Evolutionary conservation across 192 early-diverging fungal genomes (phyloP).

Genomic region (Backusella psychrophila): DNA sequence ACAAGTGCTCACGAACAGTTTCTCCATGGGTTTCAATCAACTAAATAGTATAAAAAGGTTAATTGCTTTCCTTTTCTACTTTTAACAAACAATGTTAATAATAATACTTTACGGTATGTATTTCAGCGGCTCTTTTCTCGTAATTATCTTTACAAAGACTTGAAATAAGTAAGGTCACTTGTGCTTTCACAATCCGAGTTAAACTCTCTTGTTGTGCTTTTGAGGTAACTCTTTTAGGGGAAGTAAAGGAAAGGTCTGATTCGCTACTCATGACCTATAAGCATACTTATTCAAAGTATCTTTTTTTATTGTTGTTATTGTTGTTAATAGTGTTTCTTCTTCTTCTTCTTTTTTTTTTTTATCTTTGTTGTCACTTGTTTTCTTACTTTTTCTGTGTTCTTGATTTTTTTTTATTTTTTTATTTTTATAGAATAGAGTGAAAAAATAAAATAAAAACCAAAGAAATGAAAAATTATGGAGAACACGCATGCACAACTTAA

Average conservation of each 20-base stretch:
- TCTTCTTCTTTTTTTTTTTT: neutral
- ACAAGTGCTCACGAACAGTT: slow-evolving; percentile 47
- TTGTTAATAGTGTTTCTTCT: neutral
- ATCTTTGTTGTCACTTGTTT: neutral
- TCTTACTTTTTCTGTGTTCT: neutral
- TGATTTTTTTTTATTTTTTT: neutral
- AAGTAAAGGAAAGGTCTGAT: slow-evolving; percentile 38
- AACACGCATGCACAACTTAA: slow-evolving; percentile 1
- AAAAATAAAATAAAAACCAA: neutral
- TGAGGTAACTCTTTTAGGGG: slow-evolving; percentile 40
- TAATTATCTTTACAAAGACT: slow-evolving; percentile 53
- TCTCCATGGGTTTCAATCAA: slow-evolving; percentile 52
- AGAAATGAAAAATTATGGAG: neutral
- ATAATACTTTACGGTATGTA: slow-evolving; percentile 42
- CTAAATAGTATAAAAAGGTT: slow-evolving; percentile 18
- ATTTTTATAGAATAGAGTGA: neutral
- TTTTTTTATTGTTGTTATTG: neutral
- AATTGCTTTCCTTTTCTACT: neutral
- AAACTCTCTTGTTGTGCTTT: slow-evolving; percentile 45
- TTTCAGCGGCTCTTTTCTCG: slow-evolving; percentile 46
- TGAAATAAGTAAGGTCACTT: slow-evolving; percentile 51
- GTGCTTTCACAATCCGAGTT: slow-evolving; percentile 56
- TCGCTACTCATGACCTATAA: slow-evolving; percentile 52
- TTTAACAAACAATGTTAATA: neutral
- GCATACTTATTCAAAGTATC: slow-evolving; percentile 14